Evolutionary conservation across 345 rosid genomes (phyloP), one percentile per base, ranked within the genome.

Genomic region (Trapa incisa): DNA sequence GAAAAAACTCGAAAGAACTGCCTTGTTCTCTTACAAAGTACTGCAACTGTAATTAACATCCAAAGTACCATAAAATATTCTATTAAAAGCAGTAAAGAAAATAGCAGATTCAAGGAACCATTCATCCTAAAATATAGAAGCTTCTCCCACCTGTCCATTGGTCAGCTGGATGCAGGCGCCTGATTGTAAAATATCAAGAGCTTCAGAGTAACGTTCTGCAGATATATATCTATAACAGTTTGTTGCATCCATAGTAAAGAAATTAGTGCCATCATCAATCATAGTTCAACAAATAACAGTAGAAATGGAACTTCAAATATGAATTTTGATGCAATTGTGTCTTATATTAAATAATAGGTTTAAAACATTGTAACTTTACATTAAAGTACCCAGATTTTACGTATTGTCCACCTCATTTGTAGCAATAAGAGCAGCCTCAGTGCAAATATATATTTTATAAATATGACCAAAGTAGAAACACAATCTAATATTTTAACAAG

Each of bases 91-190:
- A 57, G 37, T 22, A 22, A 22, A 22, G 29, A 22, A 56, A 56
- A 47, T 0, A 47, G 12, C 2, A 7, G 52, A 50, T 13, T 1
- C 54, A 3, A 13, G 5, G 16, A 42, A 22, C 13, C 35, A 35
- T 42, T 65, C 1, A 42, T 17, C 9, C 48, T 13, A 5, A 1
- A 65, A 41, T 43, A 65, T 39, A 42, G 41, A 32, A 17, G 45
- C 47, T 1, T 22, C 47, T 61, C 75, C 75, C 70, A 94, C 99
- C 97, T 91, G 85, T 74, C 77, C 75, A 32, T 84, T 77, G 54
- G 83, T 77, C 79, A 94, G 80, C 50, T 94, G 97, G 69, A 94
- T 76, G 75, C 89, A 86, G 2, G 99, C 86, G 38, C 99, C 99
- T 29, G 99, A 80, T 43, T 83, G 85, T 69, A 94, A 84, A 66